A percentile compares a stretch with the other conserved stretches of the same genome.
Evolutionary conservation across 768 basidiomycete species (phyloP).

Genomic region (Pleurotus tuber-regium): DNA sequence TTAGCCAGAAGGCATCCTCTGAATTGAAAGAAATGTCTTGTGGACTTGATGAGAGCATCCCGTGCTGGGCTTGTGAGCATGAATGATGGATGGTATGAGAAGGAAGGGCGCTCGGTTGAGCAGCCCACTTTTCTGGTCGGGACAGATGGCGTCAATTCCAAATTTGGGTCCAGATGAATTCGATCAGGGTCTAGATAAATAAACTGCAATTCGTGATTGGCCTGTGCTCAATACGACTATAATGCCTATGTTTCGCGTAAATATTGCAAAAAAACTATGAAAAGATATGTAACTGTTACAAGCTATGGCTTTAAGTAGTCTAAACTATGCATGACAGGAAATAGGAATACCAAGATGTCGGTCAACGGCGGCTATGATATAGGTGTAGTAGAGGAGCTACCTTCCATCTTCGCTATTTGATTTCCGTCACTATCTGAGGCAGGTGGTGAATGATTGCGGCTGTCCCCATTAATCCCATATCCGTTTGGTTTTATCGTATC

Average conservation of each 20-base stretch:
- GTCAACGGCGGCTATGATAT: neutral
- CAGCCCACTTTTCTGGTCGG: neutral
- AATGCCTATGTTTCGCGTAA: too few species aligned
- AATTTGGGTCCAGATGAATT: neutral
- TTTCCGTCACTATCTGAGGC: neutral
- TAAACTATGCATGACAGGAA: neutral
- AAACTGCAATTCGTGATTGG: constrained; percentile 1
- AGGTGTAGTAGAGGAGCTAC: neutral
- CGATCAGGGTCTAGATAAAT: constrained; percentile 6
- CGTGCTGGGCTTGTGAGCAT: constrained; percentile 44
- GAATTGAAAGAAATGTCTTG: constrained; percentile 34
- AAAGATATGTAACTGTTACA: too few species aligned
- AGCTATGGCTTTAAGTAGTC: too few species aligned
- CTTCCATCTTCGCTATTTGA: neutral
- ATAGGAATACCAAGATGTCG: constrained; percentile 1
- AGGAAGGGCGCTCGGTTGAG: neutral
- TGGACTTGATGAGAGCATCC: constrained; percentile 37
- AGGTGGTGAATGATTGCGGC: neutral
- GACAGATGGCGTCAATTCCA: constrained; percentile 4
- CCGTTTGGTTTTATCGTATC: constrained; percentile 6
- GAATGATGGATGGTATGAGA: constrained; percentile 14
- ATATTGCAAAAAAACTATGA: too few species aligned
- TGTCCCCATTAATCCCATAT: constrained; percentile 3
- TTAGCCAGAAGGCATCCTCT: constrained; percentile 40
- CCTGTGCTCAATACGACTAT: neutral